Evolutionary conservation across 345 rosid genomes (phyloP), one percentile per base, ranked within the genome.

Genomic region (Eucalyptus curtisii): DNA sequence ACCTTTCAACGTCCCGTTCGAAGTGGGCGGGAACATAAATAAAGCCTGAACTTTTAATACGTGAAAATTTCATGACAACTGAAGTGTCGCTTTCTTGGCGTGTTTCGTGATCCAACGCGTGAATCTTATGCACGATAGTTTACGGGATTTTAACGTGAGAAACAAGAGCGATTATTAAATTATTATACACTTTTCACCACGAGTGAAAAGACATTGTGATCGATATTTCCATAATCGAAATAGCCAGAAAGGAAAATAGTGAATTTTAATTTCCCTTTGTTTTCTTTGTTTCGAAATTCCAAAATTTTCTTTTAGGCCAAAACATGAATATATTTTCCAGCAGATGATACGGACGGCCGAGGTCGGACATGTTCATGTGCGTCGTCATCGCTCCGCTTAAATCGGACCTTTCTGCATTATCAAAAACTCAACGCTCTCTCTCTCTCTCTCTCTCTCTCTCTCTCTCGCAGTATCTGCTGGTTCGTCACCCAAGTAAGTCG

Each of bases 61-160:
- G 44, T 33, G 12, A 8, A 37, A 33, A 68, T 6, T 61, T 7
- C 33, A 6, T 8, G 6, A 17, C 4, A 3, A 17, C 3, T 68
- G 13, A 5, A 19, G 44, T 17, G 6, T 17, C 25, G 11, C 13
- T 68, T 68, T 9, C 4, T 10, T 6, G 1, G 25, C 33, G 2
- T 22, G 4, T 71, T 37, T 19, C 2, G 6, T 2, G 11, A 31
- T 16, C 7, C 3, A 7, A 37, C 1, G 25, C 1, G 8, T 37
- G 25, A 5, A 71, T 71, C 3, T 33, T 3, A 19, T 1, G 30
- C 27, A 52, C 9, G 13, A 55, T 55, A 55, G 4, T 4, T 55
- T 55, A 55, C 0, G 1, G 0, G 1, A 19, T 52, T 52, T 52
- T 52, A 19, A 19, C 1, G 1, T 19, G 24, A 19, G 2, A 4